Evolutionary conservation across 2,329 filamentous ascomycete genomes (phyloP).

Genomic region (Diaporthe sp.): DNA sequence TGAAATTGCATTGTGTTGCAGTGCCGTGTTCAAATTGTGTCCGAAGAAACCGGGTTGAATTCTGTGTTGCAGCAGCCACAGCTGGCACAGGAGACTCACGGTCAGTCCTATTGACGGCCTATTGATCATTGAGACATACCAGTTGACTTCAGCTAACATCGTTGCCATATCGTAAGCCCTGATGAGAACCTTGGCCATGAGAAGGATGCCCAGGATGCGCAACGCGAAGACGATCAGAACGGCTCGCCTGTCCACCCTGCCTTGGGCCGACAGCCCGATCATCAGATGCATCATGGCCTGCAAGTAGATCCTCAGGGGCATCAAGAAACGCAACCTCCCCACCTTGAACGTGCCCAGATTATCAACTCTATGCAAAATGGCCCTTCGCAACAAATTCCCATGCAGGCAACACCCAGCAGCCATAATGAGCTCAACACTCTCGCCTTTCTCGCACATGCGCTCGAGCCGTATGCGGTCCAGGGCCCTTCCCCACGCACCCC

Average conservation of each 20-base stretch:
- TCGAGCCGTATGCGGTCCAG: background rate
- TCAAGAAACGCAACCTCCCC: background rate
- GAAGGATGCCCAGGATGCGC: background rate
- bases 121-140: background rate
- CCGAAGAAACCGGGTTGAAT: background rate
- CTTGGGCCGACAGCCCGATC: background rate
- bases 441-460: background rate
- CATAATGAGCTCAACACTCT: slow-evolving; percentile 7
- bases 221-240: background rate
- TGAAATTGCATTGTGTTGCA: background rate
- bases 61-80: background rate
- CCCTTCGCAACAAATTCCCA: background rate
- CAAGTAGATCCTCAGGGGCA: background rate
- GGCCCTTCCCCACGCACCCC: background rate
- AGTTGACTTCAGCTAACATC: background rate
- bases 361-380: background rate
- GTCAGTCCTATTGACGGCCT: background rate
- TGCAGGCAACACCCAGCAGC: background rate
- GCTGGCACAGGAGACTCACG: background rate
- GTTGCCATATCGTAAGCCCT: background rate
- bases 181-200: background rate
- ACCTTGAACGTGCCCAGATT: background rate
- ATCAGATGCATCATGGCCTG: background rate
- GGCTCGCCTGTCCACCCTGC: background rate
- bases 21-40: slow-evolving; percentile 6